Base-by-base conservation (phyloP, 352 stramenopile species). In the Pseudoperonospora humuli region DNA sequence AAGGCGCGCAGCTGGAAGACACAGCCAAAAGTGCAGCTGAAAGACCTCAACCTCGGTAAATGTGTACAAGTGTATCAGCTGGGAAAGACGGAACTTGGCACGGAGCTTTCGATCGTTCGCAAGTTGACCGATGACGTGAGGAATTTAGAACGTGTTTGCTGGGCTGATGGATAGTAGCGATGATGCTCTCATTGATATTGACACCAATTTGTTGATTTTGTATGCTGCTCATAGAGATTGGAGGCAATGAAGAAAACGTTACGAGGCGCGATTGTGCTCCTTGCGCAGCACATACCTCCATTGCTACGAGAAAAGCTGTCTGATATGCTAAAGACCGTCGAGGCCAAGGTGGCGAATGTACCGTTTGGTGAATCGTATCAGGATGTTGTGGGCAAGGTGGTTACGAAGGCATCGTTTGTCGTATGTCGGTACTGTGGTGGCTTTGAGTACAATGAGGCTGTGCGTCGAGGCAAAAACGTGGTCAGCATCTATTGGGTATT, bases 401-500 rank as follows among this genome's bases (percentile, higher is more conserved):
- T 93, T 7, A 57, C 69, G 21, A 87, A 87, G 49, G 78, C 78
- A 17, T 84, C 78, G 10, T 85, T 86, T 50, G 67, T 93, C 6
- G 73, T 93, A 4, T 93, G 82, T 41, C 76, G 64, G 9, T 90
- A 93, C 46, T 63, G 82, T 39, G 69, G 73, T 13, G 82, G 82
- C 15, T 72, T 80, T n/a, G 82, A 89, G 38, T 93, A 87, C 54
- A 67, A 87, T 25, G 70, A 89, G 34, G 82, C 82, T 2, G 24
- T 74, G 43, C 66, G 68, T 5, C 75, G 88, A 54, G 53, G 64
- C 13, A 93, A 91, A 59, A 60, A 65, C 1, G 54, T 91, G 26
- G 74, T 88, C 26, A 88, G 76, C 47, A 73, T 92, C 36, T 89
- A 85, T 48, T 90, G 79, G 76, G 70, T 90, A 9, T 39, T 90